Percentiles rank a stretch among this genome's conserved stretches.
Conservation (phyloP, 345 rosid genomes). For the Sonneratia caseolaris region DNA sequence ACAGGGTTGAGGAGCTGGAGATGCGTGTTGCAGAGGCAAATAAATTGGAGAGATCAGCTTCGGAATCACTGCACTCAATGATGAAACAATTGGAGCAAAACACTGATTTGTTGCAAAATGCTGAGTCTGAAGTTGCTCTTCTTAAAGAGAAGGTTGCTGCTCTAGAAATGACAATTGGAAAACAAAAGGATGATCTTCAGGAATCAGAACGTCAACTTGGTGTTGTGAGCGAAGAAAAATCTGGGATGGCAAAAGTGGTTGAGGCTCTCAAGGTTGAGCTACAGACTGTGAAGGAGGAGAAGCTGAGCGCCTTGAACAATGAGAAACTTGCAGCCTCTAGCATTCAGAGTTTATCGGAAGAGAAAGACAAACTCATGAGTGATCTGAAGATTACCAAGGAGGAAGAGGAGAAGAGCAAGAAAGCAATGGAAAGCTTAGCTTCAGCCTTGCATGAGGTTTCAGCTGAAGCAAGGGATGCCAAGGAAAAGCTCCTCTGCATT, state of each 20-base stretch:
- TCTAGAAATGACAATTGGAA: slow-evolving; percentile 59
- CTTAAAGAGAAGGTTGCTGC: slow-evolving; percentile 66
- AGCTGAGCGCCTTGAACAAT: slow-evolving; percentile 50
- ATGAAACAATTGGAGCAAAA: slow-evolving; percentile 74
- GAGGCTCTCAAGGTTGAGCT: slow-evolving; percentile 50
- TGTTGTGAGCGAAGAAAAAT: slow-evolving; percentile 37
- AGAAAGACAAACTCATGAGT: slow-evolving; percentile 59
- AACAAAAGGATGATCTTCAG: slow-evolving; percentile 62
- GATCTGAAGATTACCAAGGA: slow-evolving; percentile 62
- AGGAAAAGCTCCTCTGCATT: slow-evolving; percentile 61
- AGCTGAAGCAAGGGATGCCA: slow-evolving; percentile 77
- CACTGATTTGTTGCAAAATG: slow-evolving; percentile 60
- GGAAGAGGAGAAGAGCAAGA: slow-evolving; percentile 93
- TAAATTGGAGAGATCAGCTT: slow-evolving; percentile 69
- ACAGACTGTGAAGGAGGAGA: slow-evolving; percentile 59
- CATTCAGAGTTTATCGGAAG: slow-evolving; percentile 57
- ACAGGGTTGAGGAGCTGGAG: slow-evolving; percentile 56
- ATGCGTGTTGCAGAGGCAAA: slow-evolving; percentile 46
- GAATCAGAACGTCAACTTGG: slow-evolving; percentile 36
- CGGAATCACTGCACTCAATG: slow-evolving; percentile 71
- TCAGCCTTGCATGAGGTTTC: slow-evolving; percentile 96
- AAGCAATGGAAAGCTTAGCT: slow-evolving; percentile 96
- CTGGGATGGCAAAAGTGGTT: slow-evolving; percentile 31
- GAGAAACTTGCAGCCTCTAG: slow-evolving; percentile 73
- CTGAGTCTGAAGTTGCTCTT: slow-evolving; percentile 44